Evolutionary conservation across 2,329 filamentous ascomycete genomes (phyloP).

Genomic region (Cordyceps sp.): DNA sequence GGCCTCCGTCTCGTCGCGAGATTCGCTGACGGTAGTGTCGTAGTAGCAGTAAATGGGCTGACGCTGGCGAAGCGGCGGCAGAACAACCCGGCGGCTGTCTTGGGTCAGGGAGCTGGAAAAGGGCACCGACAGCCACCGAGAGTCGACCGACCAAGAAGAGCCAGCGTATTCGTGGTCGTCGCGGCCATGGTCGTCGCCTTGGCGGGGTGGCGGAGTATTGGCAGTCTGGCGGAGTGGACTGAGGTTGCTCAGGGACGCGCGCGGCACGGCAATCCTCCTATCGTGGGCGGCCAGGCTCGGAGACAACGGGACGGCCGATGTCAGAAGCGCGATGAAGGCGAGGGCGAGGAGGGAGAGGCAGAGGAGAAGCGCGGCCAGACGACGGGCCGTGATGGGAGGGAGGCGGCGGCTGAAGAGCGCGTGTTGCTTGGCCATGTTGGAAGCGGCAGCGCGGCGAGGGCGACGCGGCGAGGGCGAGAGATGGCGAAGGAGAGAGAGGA

Average conservation of each 20-base stretch:
- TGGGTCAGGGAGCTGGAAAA: constrained; percentile 70
- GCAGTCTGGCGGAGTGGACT: constrained; percentile 54
- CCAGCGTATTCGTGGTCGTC: constrained; percentile 66
- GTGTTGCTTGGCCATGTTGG: constrained; percentile 13
- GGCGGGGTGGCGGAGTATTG: constrained; percentile 56
- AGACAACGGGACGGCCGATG: constrained; percentile 27
- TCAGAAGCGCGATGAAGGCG: constrained; percentile 34
- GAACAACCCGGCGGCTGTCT: constrained; percentile 67
- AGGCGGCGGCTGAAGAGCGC: constrained; percentile 29
- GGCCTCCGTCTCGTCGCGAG: constrained; percentile 47
- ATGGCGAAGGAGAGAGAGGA: too few species aligned
- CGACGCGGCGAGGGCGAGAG: too few species aligned
- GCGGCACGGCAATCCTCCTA: constrained; percentile 31
- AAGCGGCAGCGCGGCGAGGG: too few species aligned
- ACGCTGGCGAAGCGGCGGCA: constrained; percentile 57
- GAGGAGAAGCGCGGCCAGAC: constrained; percentile 33
- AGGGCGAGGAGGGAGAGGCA: constrained; percentile 35
- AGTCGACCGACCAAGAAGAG: constrained; percentile 74
- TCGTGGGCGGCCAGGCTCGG: constrained; percentile 32
- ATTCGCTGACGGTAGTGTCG: constrained; percentile 47
- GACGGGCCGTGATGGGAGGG: constrained; percentile 33
- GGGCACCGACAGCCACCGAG: constrained; percentile 70
- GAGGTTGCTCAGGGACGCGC: constrained; percentile 30
- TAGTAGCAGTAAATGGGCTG: constrained; percentile 84
- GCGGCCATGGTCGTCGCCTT: too few species aligned